phyloP scores from a whole-genome alignment of 1,284 basidiomycete genomes.

The Pascua guehoae region DNA sequence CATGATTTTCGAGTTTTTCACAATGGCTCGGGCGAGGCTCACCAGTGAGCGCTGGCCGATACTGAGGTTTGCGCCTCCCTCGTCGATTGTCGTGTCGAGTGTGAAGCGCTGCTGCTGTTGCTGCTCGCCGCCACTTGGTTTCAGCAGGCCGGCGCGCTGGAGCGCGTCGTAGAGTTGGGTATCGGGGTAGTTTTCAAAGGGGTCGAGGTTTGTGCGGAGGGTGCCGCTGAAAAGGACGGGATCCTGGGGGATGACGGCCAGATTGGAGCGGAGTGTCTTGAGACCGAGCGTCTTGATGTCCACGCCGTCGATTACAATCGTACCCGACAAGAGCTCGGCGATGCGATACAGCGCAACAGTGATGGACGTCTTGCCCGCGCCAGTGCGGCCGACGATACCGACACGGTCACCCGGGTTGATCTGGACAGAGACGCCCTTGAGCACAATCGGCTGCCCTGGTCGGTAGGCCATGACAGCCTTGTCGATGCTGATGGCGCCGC shows the following conservation, averaged over 20 bases:
- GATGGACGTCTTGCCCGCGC: constrained; percentile 58
- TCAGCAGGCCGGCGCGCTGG: constrained; percentile 63
- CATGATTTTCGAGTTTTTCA: constrained; percentile 65
- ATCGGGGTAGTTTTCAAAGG: constrained; percentile 69
- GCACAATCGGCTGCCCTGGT: constrained; percentile 49
- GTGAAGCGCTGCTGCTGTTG: neutral
- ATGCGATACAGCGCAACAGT: constrained; percentile 55
- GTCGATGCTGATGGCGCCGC: constrained; percentile 38
- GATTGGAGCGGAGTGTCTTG: constrained; percentile 49
- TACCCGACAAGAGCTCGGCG: constrained; percentile 48
- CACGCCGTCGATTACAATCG: constrained; percentile 49
- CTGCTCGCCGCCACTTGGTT: constrained; percentile 40
- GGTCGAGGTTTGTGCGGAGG: constrained; percentile 62
- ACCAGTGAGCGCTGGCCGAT: constrained; percentile 39
- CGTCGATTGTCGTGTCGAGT: neutral
- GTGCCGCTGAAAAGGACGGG: constrained; percentile 59
- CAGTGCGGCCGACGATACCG: constrained; percentile 50
- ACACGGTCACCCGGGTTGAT: neutral
- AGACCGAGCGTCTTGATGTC: constrained; percentile 54
- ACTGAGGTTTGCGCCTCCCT: constrained; percentile 9
- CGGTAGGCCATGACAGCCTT: constrained; percentile 47
- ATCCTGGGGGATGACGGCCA: constrained; percentile 80
- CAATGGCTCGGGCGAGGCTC: constrained; percentile 64
- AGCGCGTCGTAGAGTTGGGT: constrained; percentile 76
- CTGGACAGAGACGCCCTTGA: constrained; percentile 47